phyloP scores from a whole-genome alignment of 2,329 filamentous ascomycete genomes.

The Colletotrichum sp. region DNA sequence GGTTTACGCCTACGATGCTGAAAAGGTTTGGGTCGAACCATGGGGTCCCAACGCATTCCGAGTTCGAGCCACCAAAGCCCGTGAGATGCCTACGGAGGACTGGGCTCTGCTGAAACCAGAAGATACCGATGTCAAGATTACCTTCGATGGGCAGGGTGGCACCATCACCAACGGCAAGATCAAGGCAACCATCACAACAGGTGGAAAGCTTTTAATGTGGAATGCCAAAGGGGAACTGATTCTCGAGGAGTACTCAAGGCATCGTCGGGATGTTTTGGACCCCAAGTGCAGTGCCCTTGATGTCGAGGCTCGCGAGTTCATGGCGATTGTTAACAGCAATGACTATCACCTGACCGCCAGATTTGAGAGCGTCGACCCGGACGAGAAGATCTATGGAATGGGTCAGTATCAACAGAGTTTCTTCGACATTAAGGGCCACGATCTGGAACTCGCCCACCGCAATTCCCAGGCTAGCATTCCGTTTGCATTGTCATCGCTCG shows the following conservation, averaged over 20 bases:
- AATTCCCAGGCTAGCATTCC: conserved; percentile 69
- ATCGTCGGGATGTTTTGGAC: conserved; percentile 41
- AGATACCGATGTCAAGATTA: conserved; percentile 11
- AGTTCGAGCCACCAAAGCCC: conserved; percentile 48
- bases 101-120: conserved; percentile 39
- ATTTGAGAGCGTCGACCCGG: conserved; percentile 55
- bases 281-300: conserved; percentile 61
- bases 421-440: conserved; percentile 63
- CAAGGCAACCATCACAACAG: conserved; percentile 29
- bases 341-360: conserved; percentile 58
- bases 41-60: conserved; percentile 54
- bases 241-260: conserved; percentile 36
- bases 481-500: conserved; percentile 60
- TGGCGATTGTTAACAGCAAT: conserved; percentile 50
- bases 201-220: conserved; percentile 34
- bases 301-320: conserved; percentile 61
- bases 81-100: conserved; percentile 36
- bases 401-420: conserved; percentile 68
- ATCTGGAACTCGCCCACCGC: conserved; percentile 66
- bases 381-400: conserved; percentile 68
- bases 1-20: conserved; percentile 42
- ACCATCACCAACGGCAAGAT: conserved; percentile 35
- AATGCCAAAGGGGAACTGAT: conserved; percentile 30
- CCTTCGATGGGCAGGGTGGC: conserved; percentile 23
- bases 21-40: conserved; percentile 52